A percentile compares a stretch with the other conserved stretches of the same genome.
Conservation (phyloP, 805 yeast genomes). For the Kuraishia hungarica region DNA sequence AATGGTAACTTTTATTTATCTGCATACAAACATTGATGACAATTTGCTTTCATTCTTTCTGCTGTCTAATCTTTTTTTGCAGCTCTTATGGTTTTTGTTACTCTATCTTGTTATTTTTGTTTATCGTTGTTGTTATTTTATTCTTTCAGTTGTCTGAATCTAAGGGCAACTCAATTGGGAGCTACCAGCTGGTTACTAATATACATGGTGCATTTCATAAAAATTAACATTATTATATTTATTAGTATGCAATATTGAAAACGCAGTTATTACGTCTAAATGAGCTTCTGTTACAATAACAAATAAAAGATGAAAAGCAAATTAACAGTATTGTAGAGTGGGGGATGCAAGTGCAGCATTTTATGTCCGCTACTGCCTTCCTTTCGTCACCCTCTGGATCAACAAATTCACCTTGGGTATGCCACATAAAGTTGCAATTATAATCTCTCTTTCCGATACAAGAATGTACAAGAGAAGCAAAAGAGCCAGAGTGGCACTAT, state of each 20-base stretch:
- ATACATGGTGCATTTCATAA: no score
- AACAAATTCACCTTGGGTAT: neutral
- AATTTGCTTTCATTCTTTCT: neutral
- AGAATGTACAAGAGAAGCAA: constrained; percentile 25
- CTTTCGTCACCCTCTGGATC: neutral
- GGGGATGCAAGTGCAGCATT: no score
- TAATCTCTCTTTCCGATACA: constrained; percentile 27
- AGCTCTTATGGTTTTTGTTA: no score
- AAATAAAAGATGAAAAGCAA: no score
- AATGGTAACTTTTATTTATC: neutral
- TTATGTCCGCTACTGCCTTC: neutral
- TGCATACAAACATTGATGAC: neutral
- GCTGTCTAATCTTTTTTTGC: neutral
- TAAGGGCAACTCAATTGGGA: no score
- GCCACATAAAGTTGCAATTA: constrained; percentile 9
- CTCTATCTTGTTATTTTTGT: neutral
- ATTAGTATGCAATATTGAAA: neutral
- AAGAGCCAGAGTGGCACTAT: constrained; percentile 33
- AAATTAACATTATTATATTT: no score
- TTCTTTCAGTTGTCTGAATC: no score
- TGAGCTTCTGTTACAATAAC: neutral
- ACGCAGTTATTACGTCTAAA: neutral
- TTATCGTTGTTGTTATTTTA: no score
- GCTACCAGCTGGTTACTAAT: no score
- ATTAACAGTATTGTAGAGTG: neutral